Evolutionary conservation across 2,329 filamentous ascomycete genomes (phyloP), one percentile per base, ranked within the genome.

Genomic region (Neonectria sp.): DNA sequence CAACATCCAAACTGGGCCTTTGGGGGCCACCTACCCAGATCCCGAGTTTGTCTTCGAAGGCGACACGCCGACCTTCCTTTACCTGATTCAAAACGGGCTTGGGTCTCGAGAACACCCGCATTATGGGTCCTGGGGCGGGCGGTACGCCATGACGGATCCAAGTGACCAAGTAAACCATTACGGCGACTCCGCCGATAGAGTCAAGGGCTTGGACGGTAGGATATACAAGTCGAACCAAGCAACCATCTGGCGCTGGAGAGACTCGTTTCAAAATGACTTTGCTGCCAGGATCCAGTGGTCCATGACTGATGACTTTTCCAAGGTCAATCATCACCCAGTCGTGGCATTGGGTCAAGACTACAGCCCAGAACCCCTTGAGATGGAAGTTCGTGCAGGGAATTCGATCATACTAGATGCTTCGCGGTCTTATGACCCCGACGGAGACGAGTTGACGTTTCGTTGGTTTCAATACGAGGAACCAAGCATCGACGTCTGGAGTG

Each of bases 1-100:
- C 37, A 82, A 89, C 69, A 85, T 89, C 55, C 86, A 88, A 65
- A 81, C 87, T 35, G 78, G 79, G 0, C 76, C 77, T 1, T 68
- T 88, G 7, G 85, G 85, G 0, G 55, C 63, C 0, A 77, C 73
- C 1, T 86, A 87, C 66, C 84, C 83, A 0, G 77, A 87, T 65
- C 82, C 82, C 48, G 74, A 82, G 11, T 88, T 81, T 68, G 86
- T 87, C 52, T 81, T 83, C 21, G 88, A 90, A 71, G 84, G 85
- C 17, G 85, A 86, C 67, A 84, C 83, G 1, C 85, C 85, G 0
- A 83, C 84, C 0, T 83, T 86, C 51, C 78, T 87, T 6, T 86
- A 85, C 79, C 60, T 69, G 6, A 37, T 69, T 24, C 67, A 68
- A 33, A 68, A 68, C 11, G 67, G 67, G 4, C 59, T 87, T 0